Percentiles rank a stretch among this genome's conserved stretches.
These are phyloP conservation scores for Coniochaeta hoffmannii DNA, from an alignment of 2,329 filamentous ascomycete genomes.

Conservation along the genomic window DNA sequence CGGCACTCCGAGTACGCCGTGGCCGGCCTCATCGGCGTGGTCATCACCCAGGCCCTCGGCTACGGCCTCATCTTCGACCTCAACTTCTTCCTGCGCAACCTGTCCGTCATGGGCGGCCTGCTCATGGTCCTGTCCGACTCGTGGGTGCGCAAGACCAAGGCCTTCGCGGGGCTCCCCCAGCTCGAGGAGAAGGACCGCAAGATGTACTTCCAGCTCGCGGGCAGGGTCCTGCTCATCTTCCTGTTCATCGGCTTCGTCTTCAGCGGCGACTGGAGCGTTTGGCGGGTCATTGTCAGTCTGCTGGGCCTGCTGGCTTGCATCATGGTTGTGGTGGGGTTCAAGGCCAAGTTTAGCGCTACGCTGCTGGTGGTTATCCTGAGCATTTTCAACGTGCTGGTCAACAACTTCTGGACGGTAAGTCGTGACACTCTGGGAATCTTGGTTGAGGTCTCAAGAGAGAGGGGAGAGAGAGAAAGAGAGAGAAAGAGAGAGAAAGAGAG, in stretches of 20 bases:
- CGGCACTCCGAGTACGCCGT: constrained; percentile 93
- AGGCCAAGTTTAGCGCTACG: constrained; percentile 97
- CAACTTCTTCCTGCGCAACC: constrained; percentile 99
- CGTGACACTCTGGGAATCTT: constrained; percentile 1
- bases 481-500: too few relatives aligned
- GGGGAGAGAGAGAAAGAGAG: too few relatives aligned
- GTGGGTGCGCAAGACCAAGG: constrained; percentile 96
- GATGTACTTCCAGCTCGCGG: constrained; percentile 99
- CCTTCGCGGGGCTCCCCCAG: constrained; percentile 86
- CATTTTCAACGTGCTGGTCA: constrained; percentile 93
- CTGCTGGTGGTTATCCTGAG: constrained; percentile 92
- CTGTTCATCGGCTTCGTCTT: constrained; percentile 96
- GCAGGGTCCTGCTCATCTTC: constrained; percentile 92
- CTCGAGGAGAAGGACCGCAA: constrained; percentile 99
- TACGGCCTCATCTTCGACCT: constrained; percentile 98
- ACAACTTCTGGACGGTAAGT: constrained; percentile 99
- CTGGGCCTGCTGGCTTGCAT: constrained; percentile 86
- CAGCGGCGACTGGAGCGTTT: constrained; percentile 85
- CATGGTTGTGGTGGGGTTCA: constrained; percentile 99
- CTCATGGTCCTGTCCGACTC: constrained; percentile 98
- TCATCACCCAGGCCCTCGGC: constrained; percentile 87
- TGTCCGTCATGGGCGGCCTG: constrained; percentile 93
- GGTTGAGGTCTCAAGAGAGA: too few relatives aligned
- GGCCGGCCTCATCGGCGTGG: constrained; percentile 79
- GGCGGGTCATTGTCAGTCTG: constrained; percentile 76